Base-by-base conservation (phyloP, 768 basidiomycete genomes). In the Russula sp. region DNA sequence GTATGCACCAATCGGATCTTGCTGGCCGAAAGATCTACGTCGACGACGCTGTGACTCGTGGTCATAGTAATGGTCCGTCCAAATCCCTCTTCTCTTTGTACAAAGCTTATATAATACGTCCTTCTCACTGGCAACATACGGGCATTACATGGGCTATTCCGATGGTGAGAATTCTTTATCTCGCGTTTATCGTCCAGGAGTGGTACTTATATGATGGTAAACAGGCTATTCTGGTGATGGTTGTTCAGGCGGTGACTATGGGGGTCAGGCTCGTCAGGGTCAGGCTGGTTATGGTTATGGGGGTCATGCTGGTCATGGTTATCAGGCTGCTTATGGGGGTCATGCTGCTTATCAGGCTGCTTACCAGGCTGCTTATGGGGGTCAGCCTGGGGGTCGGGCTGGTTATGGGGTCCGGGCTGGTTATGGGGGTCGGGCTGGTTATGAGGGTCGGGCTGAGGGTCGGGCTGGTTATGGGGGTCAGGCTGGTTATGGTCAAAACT, bases 1-100 rank as follows among this genome's bases (percentile, higher is more conserved):
- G 75, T 48, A 78, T 96, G 74, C 89, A 98, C 78, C 95, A 97
- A 73, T 85, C 89, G 69, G 92, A 96, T 69, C 86, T 98, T 67
- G 96, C 98, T 77, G 94, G 95, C 57, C 85, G 96, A 69, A 83
- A 90, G 65, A 86, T 98, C 73, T 93, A 92, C 76, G 84, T 85
- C 0, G 54, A 54, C 0, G 57, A 59, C 2, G 53, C 59, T 6
- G 84, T n/a, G n/a, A n/a, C n/a, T n/a, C n/a, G n/a, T n/a, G n/a
- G n/a, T n/a, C n/a, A n/a, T n/a, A n/a, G 82, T 42, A 83, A 84
- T 10, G 78, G 79, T 62, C 76, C 32, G 50, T 58, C 24, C 34
- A 48, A 61, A 7, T 5, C 22, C 28, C 34, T 26, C 22, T 28
- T 52, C 30, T 48, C 20, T 22, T 20, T 42, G 11, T n/a, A 18